Evolutionary conservation across 768 basidiomycete genomes (phyloP).

Genomic region (Leccinum longicurvipes): DNA sequence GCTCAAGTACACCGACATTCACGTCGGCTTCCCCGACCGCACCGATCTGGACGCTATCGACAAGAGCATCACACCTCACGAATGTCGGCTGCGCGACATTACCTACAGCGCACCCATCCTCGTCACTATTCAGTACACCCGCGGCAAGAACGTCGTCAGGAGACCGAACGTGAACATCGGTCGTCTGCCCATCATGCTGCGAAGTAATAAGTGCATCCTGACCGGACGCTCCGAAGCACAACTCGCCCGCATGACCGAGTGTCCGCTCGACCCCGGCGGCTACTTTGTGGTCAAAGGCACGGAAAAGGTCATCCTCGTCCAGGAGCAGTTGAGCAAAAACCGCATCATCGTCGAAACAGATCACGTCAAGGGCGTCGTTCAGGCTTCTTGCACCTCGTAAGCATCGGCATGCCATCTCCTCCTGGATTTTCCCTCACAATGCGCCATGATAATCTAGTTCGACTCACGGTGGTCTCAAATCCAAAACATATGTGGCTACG

Average conservation of each 20-base stretch:
- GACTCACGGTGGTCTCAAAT: conserved; percentile 83
- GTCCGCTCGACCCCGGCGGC: conserved; percentile 97
- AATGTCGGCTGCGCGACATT: conserved; percentile 93
- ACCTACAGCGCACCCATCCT: conserved; percentile 92
- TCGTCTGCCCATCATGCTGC: conserved; percentile 91
- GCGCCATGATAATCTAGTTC: conserved; percentile 45
- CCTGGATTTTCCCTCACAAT: conserved; percentile 5
- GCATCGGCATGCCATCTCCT: conserved; percentile 29
- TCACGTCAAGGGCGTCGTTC: conserved; percentile 81
- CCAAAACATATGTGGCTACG: conserved; percentile 95
- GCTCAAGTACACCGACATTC: conserved; percentile 95
- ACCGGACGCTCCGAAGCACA: conserved; percentile 73
- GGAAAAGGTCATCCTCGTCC: conserved; percentile 98
- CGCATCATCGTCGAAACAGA: conserved; percentile 98
- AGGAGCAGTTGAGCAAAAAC: conserved; percentile 98
- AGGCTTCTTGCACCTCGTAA: conserved; percentile 95
- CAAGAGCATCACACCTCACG: conserved; percentile 89
- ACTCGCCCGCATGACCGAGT: conserved; percentile 93
- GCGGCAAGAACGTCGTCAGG: conserved; percentile 85
- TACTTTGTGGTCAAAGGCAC: conserved; percentile 99
- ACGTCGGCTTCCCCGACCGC: conserved; percentile 87
- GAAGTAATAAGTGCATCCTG: conserved; percentile 92
- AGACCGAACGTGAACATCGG: conserved; percentile 84
- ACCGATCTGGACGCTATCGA: conserved; percentile 79
- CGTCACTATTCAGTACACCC: conserved; percentile 93